Evolutionary conservation across 1,139 yeast genomes (phyloP), one percentile per base, ranked within the genome.

Genomic region (Lodderomyces pseudojiufengensis): DNA sequence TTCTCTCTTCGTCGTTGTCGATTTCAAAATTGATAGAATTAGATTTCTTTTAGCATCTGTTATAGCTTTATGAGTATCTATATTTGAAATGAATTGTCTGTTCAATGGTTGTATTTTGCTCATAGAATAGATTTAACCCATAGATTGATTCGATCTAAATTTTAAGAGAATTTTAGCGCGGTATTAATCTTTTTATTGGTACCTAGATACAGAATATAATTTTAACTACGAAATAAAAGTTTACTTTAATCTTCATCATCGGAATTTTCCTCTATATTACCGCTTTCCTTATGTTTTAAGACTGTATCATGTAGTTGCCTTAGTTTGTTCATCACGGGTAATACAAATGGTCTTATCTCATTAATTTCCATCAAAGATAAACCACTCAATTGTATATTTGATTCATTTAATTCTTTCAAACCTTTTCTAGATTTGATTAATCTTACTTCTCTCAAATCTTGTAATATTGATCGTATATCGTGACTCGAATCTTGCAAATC

Each of bases 391-490:
- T 82, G 88, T 42, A 92, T 70, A 59, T 88, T 86, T 16, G 85
- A 77, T 47, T 86, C 95, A 60, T 92, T 90, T 45, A 92, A 65
- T 48, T 81, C 82, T 32, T 70, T 62, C 35, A 92, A 64, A 50
- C 97, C 97, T 37, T 79, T 78, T 32, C 94, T 70, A 2, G 90
- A 80, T 55, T 92, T 92, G 21, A 85, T 78, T 48, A 81, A 76
- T 32, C 98, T 65, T 10, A 88, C 72, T 59, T 92, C 98, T 32
- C 95, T 66, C 37, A 92, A 64, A 52, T 90, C 97, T 48, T 90
- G 95, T 4, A 92, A 62, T 10, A 80, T 57, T 12, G 90, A 75
- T 31, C 94, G 59, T 31, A 87, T 65, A 36, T 68, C 75, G 47
- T 79, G 80, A 2, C 79, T 65, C 5, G 87, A 80, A 41, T 81